Evolutionary conservation across 441 rosid genomes (phyloP).

Genomic region (Hypseocharis bilobata): DNA sequence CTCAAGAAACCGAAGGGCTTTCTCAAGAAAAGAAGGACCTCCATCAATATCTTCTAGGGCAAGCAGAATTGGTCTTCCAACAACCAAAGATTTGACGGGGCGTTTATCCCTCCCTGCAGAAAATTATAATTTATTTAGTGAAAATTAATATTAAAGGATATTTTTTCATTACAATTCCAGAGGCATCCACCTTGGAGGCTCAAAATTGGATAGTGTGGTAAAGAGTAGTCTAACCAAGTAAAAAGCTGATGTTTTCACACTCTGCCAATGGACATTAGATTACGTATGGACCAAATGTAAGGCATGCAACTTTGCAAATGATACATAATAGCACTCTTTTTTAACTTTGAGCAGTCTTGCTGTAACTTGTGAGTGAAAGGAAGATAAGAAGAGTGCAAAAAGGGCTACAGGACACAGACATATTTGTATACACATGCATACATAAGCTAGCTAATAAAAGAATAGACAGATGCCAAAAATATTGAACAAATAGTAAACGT

Average conservation of each 20-base stretch:
- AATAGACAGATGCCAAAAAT: slow-evolving; percentile 5
- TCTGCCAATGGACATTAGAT: not conserved
- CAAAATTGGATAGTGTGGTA: not conserved
- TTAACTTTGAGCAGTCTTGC: not conserved
- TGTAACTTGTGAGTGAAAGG: not conserved
- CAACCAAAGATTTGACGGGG: slow-evolving; percentile 79
- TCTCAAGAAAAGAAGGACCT: slow-evolving; percentile 94
- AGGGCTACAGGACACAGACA: not conserved
- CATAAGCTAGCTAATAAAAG: slow-evolving; percentile 4
- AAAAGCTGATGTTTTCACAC: not conserved
- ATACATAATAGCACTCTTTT: not conserved
- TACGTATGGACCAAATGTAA: not conserved
- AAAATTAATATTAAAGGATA: not conserved
- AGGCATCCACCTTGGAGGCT: not conserved
- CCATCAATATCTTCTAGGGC: slow-evolving; percentile 99
- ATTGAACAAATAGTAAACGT: slow-evolving; percentile 10
- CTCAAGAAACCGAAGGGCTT: slow-evolving; percentile 90
- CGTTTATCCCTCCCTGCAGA: slow-evolving; percentile 80
- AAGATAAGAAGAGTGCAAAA: not conserved
- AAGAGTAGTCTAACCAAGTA: not conserved
- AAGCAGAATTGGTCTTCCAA: slow-evolving; percentile 97
- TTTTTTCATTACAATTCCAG: not conserved
- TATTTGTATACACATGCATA: not conserved
- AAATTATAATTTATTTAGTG: not conserved
- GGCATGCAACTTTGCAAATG: not conserved